Evolutionary conservation across 163 green algal genomes (phyloP).

Genomic region (Chlorella variabilis): DNA sequence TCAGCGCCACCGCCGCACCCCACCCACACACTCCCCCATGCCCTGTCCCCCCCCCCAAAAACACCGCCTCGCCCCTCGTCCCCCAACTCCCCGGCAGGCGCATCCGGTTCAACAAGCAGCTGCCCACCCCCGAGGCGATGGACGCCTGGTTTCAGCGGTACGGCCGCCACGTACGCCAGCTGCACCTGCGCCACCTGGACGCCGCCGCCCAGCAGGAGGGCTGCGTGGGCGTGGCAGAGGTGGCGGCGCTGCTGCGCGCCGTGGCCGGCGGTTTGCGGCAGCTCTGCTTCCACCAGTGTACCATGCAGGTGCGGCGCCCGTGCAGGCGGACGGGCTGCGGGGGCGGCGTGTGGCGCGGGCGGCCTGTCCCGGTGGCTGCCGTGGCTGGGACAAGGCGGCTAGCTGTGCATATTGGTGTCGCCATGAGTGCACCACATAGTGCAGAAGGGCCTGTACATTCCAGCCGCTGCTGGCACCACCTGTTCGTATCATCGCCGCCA

Average conservation of each 20-base stretch:
- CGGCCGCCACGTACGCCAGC: not conserved
- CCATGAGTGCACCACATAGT: too few relatives aligned
- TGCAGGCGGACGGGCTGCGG: not conserved
- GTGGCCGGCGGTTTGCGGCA: not conserved
- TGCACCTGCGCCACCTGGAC: slow-evolving; percentile 21
- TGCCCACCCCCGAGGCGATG: slow-evolving; percentile 12
- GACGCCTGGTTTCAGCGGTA: slow-evolving; percentile 6
- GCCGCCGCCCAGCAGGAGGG: not conserved
- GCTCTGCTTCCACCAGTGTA: slow-evolving; percentile 8
- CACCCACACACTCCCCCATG: too few relatives aligned
- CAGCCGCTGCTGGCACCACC: too few relatives aligned
- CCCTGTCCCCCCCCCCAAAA: too few relatives aligned
- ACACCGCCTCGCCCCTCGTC: too few relatives aligned
- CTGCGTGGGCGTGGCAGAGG: not conserved
- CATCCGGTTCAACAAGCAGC: slow-evolving; percentile 18
- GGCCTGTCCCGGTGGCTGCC: too few relatives aligned
- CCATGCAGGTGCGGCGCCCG: not conserved
- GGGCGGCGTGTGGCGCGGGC: too few relatives aligned
- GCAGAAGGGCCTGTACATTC: too few relatives aligned
- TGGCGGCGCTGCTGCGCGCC: not conserved
- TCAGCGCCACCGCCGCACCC: too few relatives aligned
- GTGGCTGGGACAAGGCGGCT: too few relatives aligned
- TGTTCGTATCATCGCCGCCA: not conserved
- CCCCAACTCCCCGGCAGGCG: not conserved
- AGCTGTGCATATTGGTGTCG: too few relatives aligned